Conservation (phyloP, 129 eudicot genomes). For the Daucus carota region DH1_v3.0 NC_030387.2:29189001-29189500, state of each 20-base stretch:
- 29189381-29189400: background rate
- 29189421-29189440: background rate
- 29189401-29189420: background rate
- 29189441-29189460: background rate
- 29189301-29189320: background rate
- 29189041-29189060: too few relatives aligned
- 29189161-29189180: background rate
- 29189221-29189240: too few relatives aligned
- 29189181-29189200: background rate
- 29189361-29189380: background rate
- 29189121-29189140: too few relatives aligned
- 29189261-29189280: too few relatives aligned
- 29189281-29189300: background rate
- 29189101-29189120: background rate
- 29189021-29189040: background rate
- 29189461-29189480: background rate
- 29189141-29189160: too few relatives aligned
- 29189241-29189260: background rate
- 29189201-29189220: background rate
- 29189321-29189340: too few relatives aligned
- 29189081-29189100: background rate
- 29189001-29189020: conserved; percentile 2
- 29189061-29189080: background rate
- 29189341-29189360: background rate
- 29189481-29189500: background rate